Percentiles rank a stretch among this genome's conserved stretches.
phyloP scores from a whole-genome alignment of 768 basidiomycete species.

The Tephrocybe rancida region DNA sequence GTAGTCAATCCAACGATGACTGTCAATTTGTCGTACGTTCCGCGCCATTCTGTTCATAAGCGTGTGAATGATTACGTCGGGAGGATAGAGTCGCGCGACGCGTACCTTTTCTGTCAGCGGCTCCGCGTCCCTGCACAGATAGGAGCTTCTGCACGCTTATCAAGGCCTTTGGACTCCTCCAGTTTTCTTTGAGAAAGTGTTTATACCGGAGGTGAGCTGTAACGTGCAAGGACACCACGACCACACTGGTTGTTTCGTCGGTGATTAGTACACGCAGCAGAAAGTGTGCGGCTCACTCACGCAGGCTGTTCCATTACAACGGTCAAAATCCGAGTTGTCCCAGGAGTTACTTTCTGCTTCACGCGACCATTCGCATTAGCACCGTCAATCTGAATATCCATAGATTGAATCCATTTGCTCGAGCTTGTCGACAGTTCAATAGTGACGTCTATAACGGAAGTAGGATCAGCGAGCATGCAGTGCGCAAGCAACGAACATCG shows the following conservation, averaged over 20 bases:
- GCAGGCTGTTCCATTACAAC: constrained; percentile 4
- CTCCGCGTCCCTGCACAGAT: background rate
- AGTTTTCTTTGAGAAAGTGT: background rate
- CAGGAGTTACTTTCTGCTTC: background rate
- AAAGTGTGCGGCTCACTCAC: constrained; percentile 1
- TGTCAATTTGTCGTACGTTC: background rate
- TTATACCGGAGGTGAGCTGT: constrained; percentile 8
- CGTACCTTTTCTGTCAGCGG: background rate
- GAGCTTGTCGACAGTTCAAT: constrained; percentile 3
- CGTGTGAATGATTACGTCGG: background rate
- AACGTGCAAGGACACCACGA: background rate
- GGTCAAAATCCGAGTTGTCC: background rate
- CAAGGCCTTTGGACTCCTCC: background rate
- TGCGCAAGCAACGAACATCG: background rate
- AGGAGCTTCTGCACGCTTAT: background rate
- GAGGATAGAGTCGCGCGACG: background rate
- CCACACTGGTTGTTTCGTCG: background rate
- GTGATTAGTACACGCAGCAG: background rate
- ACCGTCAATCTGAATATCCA: constrained; percentile 10
- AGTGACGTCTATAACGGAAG: constrained; percentile 5
- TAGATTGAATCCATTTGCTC: constrained; percentile 12
- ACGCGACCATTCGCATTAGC: constrained; percentile 3
- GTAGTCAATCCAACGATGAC: constrained; percentile 7
- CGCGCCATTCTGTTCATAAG: constrained; percentile 7
- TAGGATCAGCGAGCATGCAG: background rate